phyloP scores from a whole-genome alignment of 768 basidiomycete genomes.

The Phanerochaete carnosa region DNA sequence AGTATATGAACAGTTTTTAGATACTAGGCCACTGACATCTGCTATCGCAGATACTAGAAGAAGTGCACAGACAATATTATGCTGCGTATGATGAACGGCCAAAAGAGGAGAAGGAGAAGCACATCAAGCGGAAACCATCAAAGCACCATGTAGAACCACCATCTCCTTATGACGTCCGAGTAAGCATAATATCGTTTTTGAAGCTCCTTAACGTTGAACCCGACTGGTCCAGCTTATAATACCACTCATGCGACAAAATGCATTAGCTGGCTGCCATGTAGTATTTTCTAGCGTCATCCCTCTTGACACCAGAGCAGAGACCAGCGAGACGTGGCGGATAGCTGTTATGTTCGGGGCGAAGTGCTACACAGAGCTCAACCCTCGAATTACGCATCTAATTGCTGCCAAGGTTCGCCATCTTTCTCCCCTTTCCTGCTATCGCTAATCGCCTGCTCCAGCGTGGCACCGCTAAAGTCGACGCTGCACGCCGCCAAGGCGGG shows the following conservation, averaged over 20 bases:
- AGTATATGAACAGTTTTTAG: constrained; percentile 17
- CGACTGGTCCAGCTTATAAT: constrained; percentile 66
- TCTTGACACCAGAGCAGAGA: constrained; percentile 75
- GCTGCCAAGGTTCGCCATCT: constrained; percentile 66
- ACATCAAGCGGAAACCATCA: constrained; percentile 25
- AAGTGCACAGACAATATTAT: constrained; percentile 79
- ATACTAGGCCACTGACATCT: background rate
- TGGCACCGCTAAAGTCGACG: constrained; percentile 89
- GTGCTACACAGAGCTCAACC: constrained; percentile 66
- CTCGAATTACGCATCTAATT: constrained; percentile 83
- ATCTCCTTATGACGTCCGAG: constrained; percentile 69
- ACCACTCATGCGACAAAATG: constrained; percentile 69
- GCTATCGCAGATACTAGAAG: constrained; percentile 67
- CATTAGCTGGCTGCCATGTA: constrained; percentile 76
- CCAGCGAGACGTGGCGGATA: constrained; percentile 80
- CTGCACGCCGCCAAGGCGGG: constrained; percentile 70
- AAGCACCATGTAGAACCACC: constrained; percentile 25
- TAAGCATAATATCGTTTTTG: constrained; percentile 33
- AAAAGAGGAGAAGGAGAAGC: constrained; percentile 21
- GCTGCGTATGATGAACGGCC: constrained; percentile 50
- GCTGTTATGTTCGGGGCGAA: constrained; percentile 87
- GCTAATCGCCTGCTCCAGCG: constrained; percentile 41
- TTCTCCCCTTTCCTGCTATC: constrained; percentile 7
- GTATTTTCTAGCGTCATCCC: constrained; percentile 96
- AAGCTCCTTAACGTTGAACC: background rate